Conservation (phyloP, 371 early-diverging fungal species). For the Zychaea mexicana region DNA sequence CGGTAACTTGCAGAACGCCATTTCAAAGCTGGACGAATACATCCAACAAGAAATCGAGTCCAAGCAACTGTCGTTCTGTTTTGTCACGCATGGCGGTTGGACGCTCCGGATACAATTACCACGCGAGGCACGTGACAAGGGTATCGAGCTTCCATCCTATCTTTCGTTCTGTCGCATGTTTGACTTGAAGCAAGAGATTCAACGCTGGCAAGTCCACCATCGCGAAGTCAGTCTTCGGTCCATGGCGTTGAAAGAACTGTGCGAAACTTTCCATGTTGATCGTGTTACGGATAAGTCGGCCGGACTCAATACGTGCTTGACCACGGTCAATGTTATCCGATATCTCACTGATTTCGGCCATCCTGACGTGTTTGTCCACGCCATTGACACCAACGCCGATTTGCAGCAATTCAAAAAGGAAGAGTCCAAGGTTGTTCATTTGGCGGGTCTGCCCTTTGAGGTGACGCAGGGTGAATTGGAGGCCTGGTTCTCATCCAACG, state of each 20-base stretch:
- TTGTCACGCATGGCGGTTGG: constrained; percentile 80
- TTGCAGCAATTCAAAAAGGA: constrained; percentile 69
- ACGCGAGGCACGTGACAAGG: constrained; percentile 74
- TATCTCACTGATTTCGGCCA: constrained; percentile 56
- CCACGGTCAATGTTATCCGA: constrained; percentile 62
- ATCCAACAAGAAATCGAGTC: constrained; percentile 59
- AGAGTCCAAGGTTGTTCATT: constrained; percentile 67
- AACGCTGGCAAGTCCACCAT: constrained; percentile 67
- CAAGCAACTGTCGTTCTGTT: constrained; percentile 64
- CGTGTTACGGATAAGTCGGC: constrained; percentile 53
- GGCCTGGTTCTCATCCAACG: constrained; percentile 65
- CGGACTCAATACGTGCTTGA: constrained; percentile 63
- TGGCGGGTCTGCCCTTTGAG: constrained; percentile 63
- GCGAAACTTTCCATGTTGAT: constrained; percentile 57
- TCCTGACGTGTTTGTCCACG: constrained; percentile 63
- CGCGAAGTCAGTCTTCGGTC: constrained; percentile 57
- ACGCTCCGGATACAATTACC: constrained; percentile 72
- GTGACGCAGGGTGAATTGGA: constrained; percentile 69
- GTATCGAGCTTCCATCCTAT: constrained; percentile 61
- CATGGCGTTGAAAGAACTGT: constrained; percentile 66
- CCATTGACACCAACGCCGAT: constrained; percentile 67
- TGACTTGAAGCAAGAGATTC: constrained; percentile 75
- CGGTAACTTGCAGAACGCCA: constrained; percentile 62
- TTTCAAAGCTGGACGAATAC: constrained; percentile 58
- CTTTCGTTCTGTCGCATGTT: constrained; percentile 66